Conservation (phyloP, 306 rosid species). For the Carpinus fangiana region DNA sequence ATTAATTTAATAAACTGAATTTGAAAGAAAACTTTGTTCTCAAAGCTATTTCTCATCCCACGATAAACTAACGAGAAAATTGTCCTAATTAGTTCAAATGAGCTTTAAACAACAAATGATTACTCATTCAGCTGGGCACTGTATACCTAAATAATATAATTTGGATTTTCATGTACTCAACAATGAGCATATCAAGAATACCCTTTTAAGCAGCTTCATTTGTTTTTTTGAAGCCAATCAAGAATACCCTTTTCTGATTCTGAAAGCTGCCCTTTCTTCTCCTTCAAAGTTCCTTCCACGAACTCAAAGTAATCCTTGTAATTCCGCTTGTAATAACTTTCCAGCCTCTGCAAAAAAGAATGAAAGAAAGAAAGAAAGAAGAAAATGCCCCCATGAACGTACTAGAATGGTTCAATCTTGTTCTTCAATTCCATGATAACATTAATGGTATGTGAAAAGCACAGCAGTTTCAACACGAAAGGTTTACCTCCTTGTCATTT, state of each 20-base stretch:
- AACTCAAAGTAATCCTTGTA: conserved; percentile 93
- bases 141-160: neutral
- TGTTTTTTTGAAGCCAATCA: conserved; percentile 80
- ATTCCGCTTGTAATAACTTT: conserved; percentile 81
- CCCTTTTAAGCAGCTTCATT: conserved; percentile 31
- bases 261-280: conserved; percentile 46
- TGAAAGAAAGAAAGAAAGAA: neutral
- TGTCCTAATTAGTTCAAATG: neutral
- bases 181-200: neutral
- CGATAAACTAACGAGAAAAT: neutral
- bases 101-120: neutral
- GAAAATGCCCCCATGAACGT: neutral
- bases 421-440: no score
- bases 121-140: neutral
- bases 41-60: no score
- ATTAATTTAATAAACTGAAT: no score
- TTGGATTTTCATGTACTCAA: neutral
- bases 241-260: conserved; percentile 81
- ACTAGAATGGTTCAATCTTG: neutral
- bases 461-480: neutral
- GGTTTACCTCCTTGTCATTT: conserved; percentile 83
- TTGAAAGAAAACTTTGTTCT: no score
- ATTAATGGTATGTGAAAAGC: neutral
- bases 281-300: conserved; percentile 63
- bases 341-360: conserved; percentile 58